Evolutionary conservation across 352 stramenopile species (phyloP).

Genomic region (Phytopythium helicoides): DNA sequence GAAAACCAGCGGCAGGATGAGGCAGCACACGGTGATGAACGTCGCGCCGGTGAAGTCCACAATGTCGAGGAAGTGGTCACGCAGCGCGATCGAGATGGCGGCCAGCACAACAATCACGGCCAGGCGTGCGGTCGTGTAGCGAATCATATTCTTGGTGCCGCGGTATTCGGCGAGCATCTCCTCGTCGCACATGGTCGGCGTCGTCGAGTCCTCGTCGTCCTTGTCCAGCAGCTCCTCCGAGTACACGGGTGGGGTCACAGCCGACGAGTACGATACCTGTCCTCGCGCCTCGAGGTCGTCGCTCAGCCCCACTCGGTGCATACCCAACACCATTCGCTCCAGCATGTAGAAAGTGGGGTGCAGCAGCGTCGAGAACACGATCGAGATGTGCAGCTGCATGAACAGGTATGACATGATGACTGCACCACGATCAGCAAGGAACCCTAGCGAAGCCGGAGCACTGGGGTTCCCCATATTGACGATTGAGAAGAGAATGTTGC

Average conservation of each 20-base stretch:
- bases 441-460: constrained; percentile 17
- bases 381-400: constrained; percentile 42
- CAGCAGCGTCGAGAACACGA: constrained; percentile 44
- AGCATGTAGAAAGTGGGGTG: constrained; percentile 43
- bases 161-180: constrained; percentile 9
- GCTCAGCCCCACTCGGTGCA: constrained; percentile 21
- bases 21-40: constrained; percentile 17
- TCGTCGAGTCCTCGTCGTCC: constrained; percentile 2
- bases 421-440: constrained; percentile 19
- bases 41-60: constrained; percentile 29
- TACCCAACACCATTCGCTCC: constrained; percentile 39
- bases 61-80: constrained; percentile 17
- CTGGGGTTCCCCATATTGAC: constrained; percentile 25
- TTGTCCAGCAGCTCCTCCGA: background rate
- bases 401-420: constrained; percentile 32
- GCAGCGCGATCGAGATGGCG: constrained; percentile 5
- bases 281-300: constrained; percentile 4
- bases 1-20: constrained; percentile 26
- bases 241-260: background rate
- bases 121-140: constrained; percentile 1
- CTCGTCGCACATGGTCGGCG: constrained; percentile 1
- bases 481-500: constrained; percentile 31
- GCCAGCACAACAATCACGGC: constrained; percentile 7
- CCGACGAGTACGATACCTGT: background rate
- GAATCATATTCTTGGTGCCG: constrained; percentile 5